Evolutionary conservation across 2,329 filamentous ascomycete species (phyloP).

Genomic region (Colletotrichum acutatum): DNA sequence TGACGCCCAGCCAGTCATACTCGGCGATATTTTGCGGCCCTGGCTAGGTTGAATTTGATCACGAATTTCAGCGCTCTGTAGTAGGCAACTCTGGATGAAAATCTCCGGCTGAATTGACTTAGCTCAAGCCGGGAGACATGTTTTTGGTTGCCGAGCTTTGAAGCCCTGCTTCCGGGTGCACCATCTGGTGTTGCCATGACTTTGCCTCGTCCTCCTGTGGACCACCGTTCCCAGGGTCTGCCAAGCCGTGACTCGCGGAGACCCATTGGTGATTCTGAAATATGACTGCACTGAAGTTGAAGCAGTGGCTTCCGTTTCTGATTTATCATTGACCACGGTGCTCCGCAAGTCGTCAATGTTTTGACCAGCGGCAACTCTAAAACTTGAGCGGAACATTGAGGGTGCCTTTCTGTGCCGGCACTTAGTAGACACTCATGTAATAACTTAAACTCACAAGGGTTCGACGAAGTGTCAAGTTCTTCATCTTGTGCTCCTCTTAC

Average conservation of each 20-base stretch:
- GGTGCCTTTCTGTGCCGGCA: no score
- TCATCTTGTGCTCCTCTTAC: no score
- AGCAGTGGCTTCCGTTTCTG: no score
- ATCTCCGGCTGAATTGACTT: background rate
- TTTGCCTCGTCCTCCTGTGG: background rate
- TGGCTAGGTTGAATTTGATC: background rate
- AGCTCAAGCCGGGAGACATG: background rate
- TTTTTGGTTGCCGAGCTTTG: background rate
- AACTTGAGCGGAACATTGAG: no score
- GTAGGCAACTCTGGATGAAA: background rate
- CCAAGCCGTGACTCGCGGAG: slow-evolving; percentile 5
- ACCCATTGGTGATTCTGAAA: background rate
- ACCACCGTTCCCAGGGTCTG: background rate
- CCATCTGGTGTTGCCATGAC: background rate
- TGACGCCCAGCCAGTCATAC: background rate
- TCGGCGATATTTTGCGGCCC: background rate
- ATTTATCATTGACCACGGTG: no score
- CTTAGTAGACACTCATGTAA: no score
- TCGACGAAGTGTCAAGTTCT: no score
- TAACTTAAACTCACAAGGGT: no score
- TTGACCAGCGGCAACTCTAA: no score
- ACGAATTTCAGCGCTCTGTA: background rate
- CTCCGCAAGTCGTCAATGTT: no score
- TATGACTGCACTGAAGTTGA: background rate
- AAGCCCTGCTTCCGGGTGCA: background rate